Evolutionary conservation across 2,329 filamentous ascomycete genomes (phyloP), one percentile per base, ranked within the genome.

Genomic region (Trichoderma brevicompactum): DNA sequence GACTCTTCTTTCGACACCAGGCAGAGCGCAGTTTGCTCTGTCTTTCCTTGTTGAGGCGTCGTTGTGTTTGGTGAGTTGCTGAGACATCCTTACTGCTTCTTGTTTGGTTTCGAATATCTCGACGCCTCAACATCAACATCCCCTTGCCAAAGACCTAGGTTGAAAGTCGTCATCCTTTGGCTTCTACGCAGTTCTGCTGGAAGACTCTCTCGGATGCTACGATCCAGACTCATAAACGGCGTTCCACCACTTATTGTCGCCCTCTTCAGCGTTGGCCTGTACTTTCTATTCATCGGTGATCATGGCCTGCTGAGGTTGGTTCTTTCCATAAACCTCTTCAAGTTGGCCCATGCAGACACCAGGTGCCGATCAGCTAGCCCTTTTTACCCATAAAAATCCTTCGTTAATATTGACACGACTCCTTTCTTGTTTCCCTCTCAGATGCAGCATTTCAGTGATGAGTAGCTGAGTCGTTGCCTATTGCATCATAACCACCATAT

Each of bases 231-330:
- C 46, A 34, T 17, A 44, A 46, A 28, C 50, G 28, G 28, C 12
- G n/a, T 63, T 2, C 41, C 38, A 5, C 49, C 60, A 40, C 60
- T 63, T 13, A 10, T 63, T 28, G 53, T 65, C 38, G 53, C 54
- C 36, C n/a, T 50, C 23, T 28, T 52, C 0, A 59, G 62, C 46
- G 38, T 34, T 43, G 62, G 53, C 38, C 28, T 58, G 28, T 65
- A 65, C 12, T 50, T 46, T 4, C 43, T 65, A 17, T 34, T 38
- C 54, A 36, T 43, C 36, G 34, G 53, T 48, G 28, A 52, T 15
- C 17, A 54, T 46, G 60, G 49, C 28, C 60, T 54, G 49, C 38
- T 63, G 60, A 63, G 60, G 60, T 63, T 63, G 49, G 60, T 63
- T 17, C 40, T 23, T 43, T 63, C 40, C 23, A 54, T 34, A 36